Base-by-base conservation (phyloP, 352 stramenopile species). In the Pythium aphanidermatum region DNA sequence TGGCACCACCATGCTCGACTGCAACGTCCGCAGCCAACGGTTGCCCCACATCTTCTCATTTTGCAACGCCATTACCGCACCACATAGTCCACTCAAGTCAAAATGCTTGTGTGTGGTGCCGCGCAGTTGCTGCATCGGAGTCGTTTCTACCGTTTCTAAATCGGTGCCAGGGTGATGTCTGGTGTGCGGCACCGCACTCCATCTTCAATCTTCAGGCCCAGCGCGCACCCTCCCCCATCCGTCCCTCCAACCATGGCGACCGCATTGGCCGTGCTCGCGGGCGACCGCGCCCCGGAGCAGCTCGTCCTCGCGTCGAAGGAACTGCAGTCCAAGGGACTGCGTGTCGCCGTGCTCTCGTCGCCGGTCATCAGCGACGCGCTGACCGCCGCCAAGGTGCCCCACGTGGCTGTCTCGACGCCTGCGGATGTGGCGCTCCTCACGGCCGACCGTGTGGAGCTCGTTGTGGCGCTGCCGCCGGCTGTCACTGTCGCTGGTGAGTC, bases 231-330 rank as follows among this genome's bases (percentile, higher is more conserved):
- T 34, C 26, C 48, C 24, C 37, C 36, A 9, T 14, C 10, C 27
- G 8, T 19, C 30, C 28, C 42, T 29, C 19, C 25, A 36, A 25
- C 44, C 39, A 73, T 73, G 63, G 55, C 59, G 32, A 61, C 69
- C 49, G 66, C 71, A 42, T 65, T 90, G 56, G 77, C 74, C 40
- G 74, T 90, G 72, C 71, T 90, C 49, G 83, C 71, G 49, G 69
- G 74, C 31, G 68, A 74, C 52, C 55, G 51, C 50, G 69, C 73
- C 35, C 51, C 72, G 4, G 51, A 61, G 3, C 45, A 47, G 37
- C 70, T 90, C 30, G 58, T 90, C 38, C 46, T 69, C 29, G 60
- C 65, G 17, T 72, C 72, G 24, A 57, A 66, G 46, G 51, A 68
- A 40, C 55, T 92, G 55, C 73, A 86, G 52, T 10, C 51, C 14